Base-by-base conservation (phyloP, 2,329 filamentous ascomycete species). In the Ceratocystis huliohia region DNA sequence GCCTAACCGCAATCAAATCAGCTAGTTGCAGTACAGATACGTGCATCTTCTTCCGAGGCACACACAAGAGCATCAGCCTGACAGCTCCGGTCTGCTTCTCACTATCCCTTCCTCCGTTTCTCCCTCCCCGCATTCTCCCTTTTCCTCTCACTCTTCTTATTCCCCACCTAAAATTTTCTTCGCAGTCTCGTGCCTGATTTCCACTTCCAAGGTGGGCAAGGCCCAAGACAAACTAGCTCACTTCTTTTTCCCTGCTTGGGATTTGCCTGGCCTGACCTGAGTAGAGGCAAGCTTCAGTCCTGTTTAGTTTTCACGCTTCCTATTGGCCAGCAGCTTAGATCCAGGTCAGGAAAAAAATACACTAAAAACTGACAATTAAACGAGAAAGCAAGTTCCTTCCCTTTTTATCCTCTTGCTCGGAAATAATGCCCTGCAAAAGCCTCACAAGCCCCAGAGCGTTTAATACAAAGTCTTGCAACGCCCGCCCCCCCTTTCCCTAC, bases 141-240 rank as follows among this genome's bases (percentile, higher is more conserved):
- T 41, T 22, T 13, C n/a, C 17, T 50, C n/a, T 50, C 10, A 22
- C 46, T 22, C 46, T 22, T 22, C 46, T 22, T n/a, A 5, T 22
- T 8, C n/a, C 6, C 53, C 25, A 30, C 17, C 25, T 57, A 28
- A 57, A 57, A 57, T 28, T 57, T 30, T 57, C 53, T 57, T 30
- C 53, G 20, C 22, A 41, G 53, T 57, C 53, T 57, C 53, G 53
- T 57, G 53, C 53, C 53, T 57, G 53, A 57, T 57, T 57, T 20
- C 53, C 53, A 22, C 53, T 15, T 57, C 20, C 15, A 28, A 30
- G 30, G 30, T 33, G 6, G 30, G 5, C 30, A 33, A 7, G 22
- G 22, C 22, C 20, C 22, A 22, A 13, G 50, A 20, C 20, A 56
- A 41, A 4, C 37, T 13, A 41, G 37, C 37, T 13, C 37, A 41